Evolutionary conservation across 2,329 filamentous ascomycete species (phyloP).

Genomic region (Diaporthe capsici): DNA sequence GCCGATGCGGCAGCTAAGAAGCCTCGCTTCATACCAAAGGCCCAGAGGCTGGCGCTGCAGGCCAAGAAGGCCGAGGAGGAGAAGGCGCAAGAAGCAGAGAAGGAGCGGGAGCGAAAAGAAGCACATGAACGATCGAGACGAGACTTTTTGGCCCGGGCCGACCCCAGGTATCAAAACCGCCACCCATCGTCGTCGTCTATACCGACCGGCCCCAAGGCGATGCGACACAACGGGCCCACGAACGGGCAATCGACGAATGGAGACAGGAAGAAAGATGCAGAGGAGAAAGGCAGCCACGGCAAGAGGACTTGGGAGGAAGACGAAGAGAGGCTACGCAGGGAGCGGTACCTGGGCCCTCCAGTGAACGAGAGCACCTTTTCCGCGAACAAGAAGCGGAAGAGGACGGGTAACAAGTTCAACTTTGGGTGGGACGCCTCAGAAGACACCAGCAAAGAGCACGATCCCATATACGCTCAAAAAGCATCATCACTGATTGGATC

Average conservation of each 20-base stretch:
- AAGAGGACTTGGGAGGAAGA: conserved; percentile 70
- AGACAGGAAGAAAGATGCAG: conserved; percentile 35
- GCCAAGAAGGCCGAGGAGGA: conserved; percentile 80
- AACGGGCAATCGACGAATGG: conserved; percentile 47
- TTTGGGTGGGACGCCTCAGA: conserved; percentile 98
- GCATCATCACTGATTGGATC: conserved; percentile 73
- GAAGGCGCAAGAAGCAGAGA: conserved; percentile 64
- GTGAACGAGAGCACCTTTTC: conserved; percentile 88
- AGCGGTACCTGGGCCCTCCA: conserved; percentile 92
- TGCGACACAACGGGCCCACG: conserved; percentile 59
- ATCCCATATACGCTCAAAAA: conserved; percentile 81
- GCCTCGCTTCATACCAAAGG: conserved; percentile 89
- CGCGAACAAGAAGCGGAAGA: conserved; percentile 93
- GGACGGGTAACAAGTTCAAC: conserved; percentile 98
- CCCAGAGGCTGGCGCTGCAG: conserved; percentile 84
- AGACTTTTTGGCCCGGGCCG: conserved; percentile 42
- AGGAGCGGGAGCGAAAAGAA: conserved; percentile 67
- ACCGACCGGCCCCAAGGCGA: conserved; percentile 81
- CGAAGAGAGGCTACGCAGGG: conserved; percentile 80
- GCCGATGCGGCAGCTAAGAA: conserved; percentile 88
- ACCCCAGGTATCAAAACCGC: conserved; percentile 40
- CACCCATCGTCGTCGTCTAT: conserved; percentile 52
- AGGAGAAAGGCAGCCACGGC: conserved; percentile 51
- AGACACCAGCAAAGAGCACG: conserved; percentile 88
- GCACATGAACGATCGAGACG: conserved; percentile 46